Evolutionary conservation across 176 grass and related monocot species (phyloP).

Genomic region (Ensete ventricosum): DNA sequence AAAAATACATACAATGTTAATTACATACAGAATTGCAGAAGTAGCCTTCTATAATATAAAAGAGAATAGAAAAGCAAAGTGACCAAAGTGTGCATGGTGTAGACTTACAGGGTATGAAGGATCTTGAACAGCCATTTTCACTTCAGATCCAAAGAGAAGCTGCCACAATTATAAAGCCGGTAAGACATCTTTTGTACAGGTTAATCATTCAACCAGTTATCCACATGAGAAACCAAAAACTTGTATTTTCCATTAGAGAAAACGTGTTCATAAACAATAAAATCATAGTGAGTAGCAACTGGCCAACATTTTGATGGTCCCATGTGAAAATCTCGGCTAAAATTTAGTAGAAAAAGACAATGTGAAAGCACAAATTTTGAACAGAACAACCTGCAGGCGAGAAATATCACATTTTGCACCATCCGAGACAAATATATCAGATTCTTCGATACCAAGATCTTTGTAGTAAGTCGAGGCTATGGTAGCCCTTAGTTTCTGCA

Average conservation of each 20-base stretch:
- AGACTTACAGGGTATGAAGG: constrained; percentile 83
- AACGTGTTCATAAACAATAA: no score
- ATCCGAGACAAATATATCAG: constrained; percentile 94
- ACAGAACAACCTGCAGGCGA: constrained; percentile 60
- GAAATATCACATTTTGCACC: constrained; percentile 99
- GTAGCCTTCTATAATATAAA: neutral
- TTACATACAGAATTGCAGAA: neutral
- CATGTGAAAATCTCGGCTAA: neutral
- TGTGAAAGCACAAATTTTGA: neutral
- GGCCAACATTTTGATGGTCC: neutral
- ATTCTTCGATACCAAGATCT: constrained; percentile 71
- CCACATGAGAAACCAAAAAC: neutral
- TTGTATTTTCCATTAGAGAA: neutral
- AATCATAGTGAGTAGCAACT: no score
- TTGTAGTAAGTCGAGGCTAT: constrained; percentile 84
- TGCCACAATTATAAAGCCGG: constrained; percentile 21
- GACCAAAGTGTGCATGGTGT: neutral
- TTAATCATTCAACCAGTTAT: neutral
- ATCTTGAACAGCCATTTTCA: constrained; percentile 83
- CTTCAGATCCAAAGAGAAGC: constrained; percentile 89
- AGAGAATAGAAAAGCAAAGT: neutral
- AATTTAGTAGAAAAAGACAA: neutral
- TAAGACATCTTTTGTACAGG: neutral
- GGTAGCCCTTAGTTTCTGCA: constrained; percentile 74
- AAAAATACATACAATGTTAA: neutral